Percentiles rank a stretch among this genome's conserved stretches.
phyloP scores from a whole-genome alignment of 805 yeast genomes.

The Candida quercuum region DNA sequence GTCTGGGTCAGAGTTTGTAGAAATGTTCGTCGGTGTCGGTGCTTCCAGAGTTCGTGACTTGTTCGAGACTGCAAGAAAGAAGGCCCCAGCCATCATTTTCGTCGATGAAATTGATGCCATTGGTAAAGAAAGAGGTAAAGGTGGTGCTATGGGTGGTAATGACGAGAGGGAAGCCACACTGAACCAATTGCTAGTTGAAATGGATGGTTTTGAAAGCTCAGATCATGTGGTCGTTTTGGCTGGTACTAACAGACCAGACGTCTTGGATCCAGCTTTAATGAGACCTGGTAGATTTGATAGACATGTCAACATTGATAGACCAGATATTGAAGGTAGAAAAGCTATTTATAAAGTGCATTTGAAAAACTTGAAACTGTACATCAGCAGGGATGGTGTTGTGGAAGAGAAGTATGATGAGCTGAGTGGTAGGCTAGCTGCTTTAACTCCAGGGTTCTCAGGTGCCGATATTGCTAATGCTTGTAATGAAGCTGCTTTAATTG shows the following conservation, averaged over 20 bases:
- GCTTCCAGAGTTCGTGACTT: slow-evolving; percentile 92
- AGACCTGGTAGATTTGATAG: slow-evolving; percentile 96
- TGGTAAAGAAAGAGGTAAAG: slow-evolving; percentile 78
- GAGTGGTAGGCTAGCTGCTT: slow-evolving; percentile 80
- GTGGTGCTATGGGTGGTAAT: slow-evolving; percentile 72
- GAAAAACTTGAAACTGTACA: slow-evolving; percentile 46
- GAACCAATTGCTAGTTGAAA: slow-evolving; percentile 87
- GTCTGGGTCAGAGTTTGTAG: slow-evolving; percentile 93
- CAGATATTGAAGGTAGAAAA: slow-evolving; percentile 86
- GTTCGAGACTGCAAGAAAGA: slow-evolving; percentile 82
- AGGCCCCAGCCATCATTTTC: slow-evolving; percentile 86
- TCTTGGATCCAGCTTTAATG: slow-evolving; percentile 80
- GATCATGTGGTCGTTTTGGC: slow-evolving; percentile 93
- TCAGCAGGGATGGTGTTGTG: slow-evolving; percentile 34
- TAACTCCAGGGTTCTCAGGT: slow-evolving; percentile 94
- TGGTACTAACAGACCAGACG: slow-evolving; percentile 92
- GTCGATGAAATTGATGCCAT: slow-evolving; percentile 96
- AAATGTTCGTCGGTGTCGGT: slow-evolving; percentile 96
- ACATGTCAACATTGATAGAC: slow-evolving; percentile 79
- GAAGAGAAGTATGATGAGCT: slow-evolving; percentile 47
- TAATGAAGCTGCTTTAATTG: slow-evolving; percentile 91
- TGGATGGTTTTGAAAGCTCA: slow-evolving; percentile 88
- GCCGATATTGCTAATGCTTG: slow-evolving; percentile 95
- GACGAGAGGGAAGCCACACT: slow-evolving; percentile 93
- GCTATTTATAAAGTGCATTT: slow-evolving; percentile 82